A percentile compares a stretch with the other conserved stretches of the same genome.
phyloP scores from a whole-genome alignment of 1,284 basidiomycete species.

The Ceratobasidium sp. region DNA sequence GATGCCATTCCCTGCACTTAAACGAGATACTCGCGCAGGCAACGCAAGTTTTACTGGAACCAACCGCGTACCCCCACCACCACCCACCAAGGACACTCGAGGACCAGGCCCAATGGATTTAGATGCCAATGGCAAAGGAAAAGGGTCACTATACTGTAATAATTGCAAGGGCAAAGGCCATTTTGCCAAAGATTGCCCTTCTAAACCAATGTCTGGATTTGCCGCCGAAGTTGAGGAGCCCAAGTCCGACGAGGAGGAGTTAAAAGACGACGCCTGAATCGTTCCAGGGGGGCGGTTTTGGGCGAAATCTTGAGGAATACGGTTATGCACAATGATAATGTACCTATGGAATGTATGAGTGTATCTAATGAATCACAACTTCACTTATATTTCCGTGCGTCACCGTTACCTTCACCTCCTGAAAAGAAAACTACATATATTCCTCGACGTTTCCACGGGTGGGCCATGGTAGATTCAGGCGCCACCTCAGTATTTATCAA shows the following conservation, averaged over 20 bases:
- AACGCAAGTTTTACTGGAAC: background rate
- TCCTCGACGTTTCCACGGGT: background rate
- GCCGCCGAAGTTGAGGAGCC: background rate
- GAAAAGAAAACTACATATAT: background rate
- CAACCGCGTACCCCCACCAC: background rate
- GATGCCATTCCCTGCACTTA: background rate
- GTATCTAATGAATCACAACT: background rate
- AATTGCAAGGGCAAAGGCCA: background rate
- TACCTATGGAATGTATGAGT: constrained; percentile 2
- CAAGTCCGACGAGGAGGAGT: background rate
- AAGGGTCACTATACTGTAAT: background rate
- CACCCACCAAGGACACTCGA: background rate
- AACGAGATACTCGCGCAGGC: background rate
- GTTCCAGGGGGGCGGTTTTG: background rate
- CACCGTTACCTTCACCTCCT: background rate
- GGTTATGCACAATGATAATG: background rate
- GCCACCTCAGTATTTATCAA: no score
- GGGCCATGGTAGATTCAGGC: no score
- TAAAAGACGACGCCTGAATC: background rate
- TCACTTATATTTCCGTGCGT: background rate
- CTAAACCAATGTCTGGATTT: background rate
- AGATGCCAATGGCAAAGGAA: background rate
- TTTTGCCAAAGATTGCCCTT: background rate
- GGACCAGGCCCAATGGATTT: constrained; percentile 5
- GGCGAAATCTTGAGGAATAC: background rate